These are phyloP conservation scores for Chaetomiaceae sp. DNA, from an alignment of 2,329 filamentous ascomycete species.

Conservation along the genomic window DNA sequence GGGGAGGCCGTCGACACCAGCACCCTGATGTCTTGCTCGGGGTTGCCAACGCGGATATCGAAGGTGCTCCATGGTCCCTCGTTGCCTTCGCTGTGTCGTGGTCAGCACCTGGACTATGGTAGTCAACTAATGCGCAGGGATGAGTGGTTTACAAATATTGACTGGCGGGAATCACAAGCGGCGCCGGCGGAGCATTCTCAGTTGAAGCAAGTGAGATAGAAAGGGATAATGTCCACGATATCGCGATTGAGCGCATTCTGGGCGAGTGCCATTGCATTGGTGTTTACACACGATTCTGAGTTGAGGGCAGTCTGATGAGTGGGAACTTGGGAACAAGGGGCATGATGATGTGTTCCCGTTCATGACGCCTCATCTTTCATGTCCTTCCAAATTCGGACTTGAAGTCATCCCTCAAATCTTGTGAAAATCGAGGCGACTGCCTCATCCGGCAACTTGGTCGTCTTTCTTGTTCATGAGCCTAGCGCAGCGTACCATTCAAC, in stretches of 20 bases:
- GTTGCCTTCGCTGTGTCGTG: conserved; percentile 33
- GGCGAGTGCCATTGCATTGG: too few species aligned
- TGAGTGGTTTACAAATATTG: conserved; percentile 34
- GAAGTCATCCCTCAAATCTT: too few species aligned
- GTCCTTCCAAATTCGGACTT: too few species aligned
- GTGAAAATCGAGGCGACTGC: too few species aligned
- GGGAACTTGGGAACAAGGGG: too few species aligned
- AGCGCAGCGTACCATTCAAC: neutral
- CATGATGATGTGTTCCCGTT: too few species aligned
- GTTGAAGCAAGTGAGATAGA: conserved; percentile 5
- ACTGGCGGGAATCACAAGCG: conserved; percentile 33
- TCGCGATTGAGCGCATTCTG: conserved; percentile 22
- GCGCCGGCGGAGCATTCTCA: conserved; percentile 14
- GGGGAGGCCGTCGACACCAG: conserved; percentile 38
- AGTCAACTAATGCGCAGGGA: neutral
- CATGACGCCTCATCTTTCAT: too few species aligned
- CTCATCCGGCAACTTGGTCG: neutral
- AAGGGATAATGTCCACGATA: conserved; percentile 12
- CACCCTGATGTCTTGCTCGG: conserved; percentile 35
- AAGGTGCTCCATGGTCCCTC: conserved; percentile 41
- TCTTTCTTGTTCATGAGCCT: too few species aligned
- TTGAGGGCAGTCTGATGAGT: too few species aligned
- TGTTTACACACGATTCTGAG: too few species aligned
- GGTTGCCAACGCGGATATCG: conserved; percentile 35
- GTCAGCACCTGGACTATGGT: neutral